Evolutionary conservation across 2,329 filamentous ascomycete species (phyloP).

Genomic region (Diaporthe ilicicola): DNA sequence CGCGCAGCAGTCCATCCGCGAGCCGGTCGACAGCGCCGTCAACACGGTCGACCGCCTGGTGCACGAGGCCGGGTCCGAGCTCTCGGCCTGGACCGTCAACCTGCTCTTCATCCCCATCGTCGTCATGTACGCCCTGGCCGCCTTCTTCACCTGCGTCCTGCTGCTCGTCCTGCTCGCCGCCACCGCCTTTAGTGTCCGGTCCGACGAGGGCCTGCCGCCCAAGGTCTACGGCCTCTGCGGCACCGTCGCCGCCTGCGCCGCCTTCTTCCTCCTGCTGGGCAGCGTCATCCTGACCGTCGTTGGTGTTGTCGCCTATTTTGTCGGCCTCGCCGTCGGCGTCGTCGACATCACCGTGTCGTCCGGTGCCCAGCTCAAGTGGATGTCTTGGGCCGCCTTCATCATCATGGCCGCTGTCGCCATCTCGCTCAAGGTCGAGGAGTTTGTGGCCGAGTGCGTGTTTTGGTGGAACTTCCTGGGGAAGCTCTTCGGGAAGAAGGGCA

Average conservation of each 20-base stretch:
- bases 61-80: constrained; percentile 23
- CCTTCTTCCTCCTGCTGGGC: constrained; percentile 31
- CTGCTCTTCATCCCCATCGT: constrained; percentile 33
- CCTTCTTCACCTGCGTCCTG: constrained; percentile 24
- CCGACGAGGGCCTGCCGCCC: constrained; percentile 12
- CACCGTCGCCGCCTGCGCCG: constrained; percentile 15
- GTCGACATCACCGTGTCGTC: constrained; percentile 30
- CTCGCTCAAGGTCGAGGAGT: constrained; percentile 29
- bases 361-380: constrained; percentile 31
- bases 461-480: constrained; percentile 18
- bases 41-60: constrained; percentile 30
- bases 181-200: neutral
- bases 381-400: constrained; percentile 31
- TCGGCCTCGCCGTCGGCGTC: constrained; percentile 24
- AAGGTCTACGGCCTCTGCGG: constrained; percentile 26
- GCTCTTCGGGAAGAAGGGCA: neutral
- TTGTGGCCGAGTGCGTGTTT: constrained; percentile 19
- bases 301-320: constrained; percentile 22
- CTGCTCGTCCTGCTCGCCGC: constrained; percentile 26
- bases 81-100: constrained; percentile 27
- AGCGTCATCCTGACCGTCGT: constrained; percentile 31
- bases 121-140: constrained; percentile 28
- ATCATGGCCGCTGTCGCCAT: constrained; percentile 22
- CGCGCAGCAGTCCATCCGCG: constrained; percentile 25
- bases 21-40: constrained; percentile 28